Evolutionary conservation across 495 filamentous ascomycete genomes (phyloP).

Genomic region (Talaromyces proteolyticus): DNA sequence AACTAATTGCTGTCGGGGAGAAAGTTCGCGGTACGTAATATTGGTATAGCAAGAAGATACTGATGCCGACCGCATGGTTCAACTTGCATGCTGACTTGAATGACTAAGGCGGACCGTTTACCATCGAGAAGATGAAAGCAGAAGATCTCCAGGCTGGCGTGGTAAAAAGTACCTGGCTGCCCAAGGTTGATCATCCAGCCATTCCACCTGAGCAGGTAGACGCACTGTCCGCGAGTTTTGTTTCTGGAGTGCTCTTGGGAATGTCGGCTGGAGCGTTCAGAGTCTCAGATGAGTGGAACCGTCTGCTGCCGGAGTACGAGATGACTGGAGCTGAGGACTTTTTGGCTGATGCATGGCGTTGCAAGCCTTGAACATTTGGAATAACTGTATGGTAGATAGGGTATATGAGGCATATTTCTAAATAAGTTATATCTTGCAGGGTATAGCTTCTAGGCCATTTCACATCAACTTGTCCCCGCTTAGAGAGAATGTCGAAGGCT

Average conservation of each 20-base stretch:
- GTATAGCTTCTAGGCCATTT: too few relatives aligned
- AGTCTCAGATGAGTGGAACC: slow-evolving; percentile 48
- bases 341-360: slow-evolving; percentile 37
- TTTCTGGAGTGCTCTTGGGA: slow-evolving; percentile 33
- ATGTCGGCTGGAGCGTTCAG: slow-evolving; percentile 28
- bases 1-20: slow-evolving; percentile 41
- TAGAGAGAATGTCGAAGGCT: too few relatives aligned
- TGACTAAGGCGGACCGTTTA: slow-evolving; percentile 28
- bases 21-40: slow-evolving; percentile 44
- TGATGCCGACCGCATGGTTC: too few relatives aligned
- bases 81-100: slow-evolving; percentile 1
- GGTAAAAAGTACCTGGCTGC: slow-evolving; percentile 39
- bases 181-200: slow-evolving; percentile 31
- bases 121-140: slow-evolving; percentile 33
- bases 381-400: too few relatives aligned
- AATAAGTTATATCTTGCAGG: too few relatives aligned
- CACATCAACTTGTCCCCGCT: too few relatives aligned
- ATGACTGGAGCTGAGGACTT: slow-evolving; percentile 44
- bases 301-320: slow-evolving; percentile 44
- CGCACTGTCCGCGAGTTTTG: slow-evolving; percentile 20
- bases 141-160: slow-evolving; percentile 39
- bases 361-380: too few relatives aligned
- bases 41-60: too few relatives aligned
- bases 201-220: slow-evolving; percentile 34
- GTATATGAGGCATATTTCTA: too few relatives aligned